These are phyloP conservation scores for Moniliophthora roreri DNA, from an alignment of 1,284 basidiomycete genomes.

Conservation along the genomic window DNA sequence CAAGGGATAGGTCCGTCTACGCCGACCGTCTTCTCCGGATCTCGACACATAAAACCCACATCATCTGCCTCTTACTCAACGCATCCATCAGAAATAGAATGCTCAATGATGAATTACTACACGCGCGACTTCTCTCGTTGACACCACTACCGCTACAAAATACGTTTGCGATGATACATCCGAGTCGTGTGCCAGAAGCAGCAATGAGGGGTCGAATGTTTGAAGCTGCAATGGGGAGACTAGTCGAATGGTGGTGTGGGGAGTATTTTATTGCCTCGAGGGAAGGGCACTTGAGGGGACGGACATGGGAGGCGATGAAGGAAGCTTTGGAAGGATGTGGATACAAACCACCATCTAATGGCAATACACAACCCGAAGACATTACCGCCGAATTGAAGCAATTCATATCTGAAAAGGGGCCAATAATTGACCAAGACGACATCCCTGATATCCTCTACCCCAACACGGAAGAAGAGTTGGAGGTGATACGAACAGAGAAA, in stretches of 20 bases:
- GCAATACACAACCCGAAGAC: no score
- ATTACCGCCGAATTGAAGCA: no score
- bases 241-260: slow-evolving; percentile 83
- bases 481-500: slow-evolving; percentile 74
- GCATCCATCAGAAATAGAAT: slow-evolving; percentile 80
- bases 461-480: slow-evolving; percentile 61
- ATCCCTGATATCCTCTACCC: slow-evolving; percentile 47
- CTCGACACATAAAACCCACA: slow-evolving; percentile 86
- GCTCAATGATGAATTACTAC: slow-evolving; percentile 82
- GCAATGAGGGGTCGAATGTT: slow-evolving; percentile 83
- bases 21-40: slow-evolving; percentile 74
- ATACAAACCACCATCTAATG: slow-evolving; percentile 22
- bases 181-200: slow-evolving; percentile 79
- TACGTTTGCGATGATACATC: slow-evolving; percentile 77
- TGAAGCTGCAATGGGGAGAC: slow-evolving; percentile 71
- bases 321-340: slow-evolving; percentile 37
- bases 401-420: no score
- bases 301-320: slow-evolving; percentile 74
- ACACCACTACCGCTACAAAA: slow-evolving; percentile 80
- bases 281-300: slow-evolving; percentile 68
- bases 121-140: slow-evolving; percentile 84
- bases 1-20: slow-evolving; percentile 52
- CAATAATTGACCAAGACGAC: slow-evolving; percentile 25
- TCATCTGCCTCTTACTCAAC: slow-evolving; percentile 76
- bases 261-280: slow-evolving; percentile 68